Evolutionary conservation across 2,329 filamentous ascomycete species (phyloP), one percentile per base, ranked within the genome.

Genomic region (Exophiala lecanii-corni): DNA sequence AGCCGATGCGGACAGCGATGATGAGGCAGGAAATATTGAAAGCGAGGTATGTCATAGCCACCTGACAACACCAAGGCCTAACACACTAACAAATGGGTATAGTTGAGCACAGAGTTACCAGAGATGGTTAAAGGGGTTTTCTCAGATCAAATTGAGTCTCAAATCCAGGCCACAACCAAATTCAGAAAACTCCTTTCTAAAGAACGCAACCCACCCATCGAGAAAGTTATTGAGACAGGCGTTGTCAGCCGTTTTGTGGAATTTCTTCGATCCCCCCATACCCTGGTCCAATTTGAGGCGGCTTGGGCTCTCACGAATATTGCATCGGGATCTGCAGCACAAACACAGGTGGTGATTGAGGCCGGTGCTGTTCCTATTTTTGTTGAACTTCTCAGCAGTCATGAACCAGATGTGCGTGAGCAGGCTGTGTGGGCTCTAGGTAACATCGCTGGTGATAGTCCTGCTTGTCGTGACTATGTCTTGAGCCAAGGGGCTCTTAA

Each of bases 221-320:
- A 98, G 74, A 89, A 94, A 65, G 92, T 98, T 57, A 98, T 98
- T 70, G 94, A 97, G 78, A 97, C 92, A 47, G 92, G 92, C 62
- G 92, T 98, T 54, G 92, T 98, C 56, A 84, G 82, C 74, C 86
- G 92, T 63, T 98, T 98, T 62, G 92, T 98, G 69, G 89, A 96
- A 69, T 98, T 98, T 71, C 83, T 98, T 49, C 86, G 88, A 64
- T 98, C 92, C 43, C 92, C 92, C 54, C 92, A 98, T 70, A 97
- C 92, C 23, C 79, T 98, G 36, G 92, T 98, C 43, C 92, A 98
- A 70, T 98, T 98, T 64, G 92, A 98, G 76, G 92, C 92, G 60
- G 92, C 92, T 32, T 98, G 92, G 92, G 92, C 92, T 53, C 75
- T 98, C 63, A 98, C 92, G 74, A 98, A 98, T 75, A 98, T 98